Base-by-base conservation (phyloP, 805 yeast species). In the Vanderwaltozyma verrucispora region DNA sequence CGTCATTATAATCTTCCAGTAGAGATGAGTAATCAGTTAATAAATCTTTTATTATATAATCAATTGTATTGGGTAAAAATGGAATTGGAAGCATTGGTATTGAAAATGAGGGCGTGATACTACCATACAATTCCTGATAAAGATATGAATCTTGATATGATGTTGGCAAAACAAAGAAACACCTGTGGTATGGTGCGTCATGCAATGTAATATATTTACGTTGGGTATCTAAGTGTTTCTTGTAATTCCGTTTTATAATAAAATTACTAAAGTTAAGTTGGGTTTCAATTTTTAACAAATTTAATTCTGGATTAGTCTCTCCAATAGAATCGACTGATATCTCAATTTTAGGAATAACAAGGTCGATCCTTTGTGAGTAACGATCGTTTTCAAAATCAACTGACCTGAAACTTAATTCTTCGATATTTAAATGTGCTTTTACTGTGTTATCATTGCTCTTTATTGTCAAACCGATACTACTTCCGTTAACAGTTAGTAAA, bases 111-210 rank as follows among this genome's bases (percentile, higher is more conserved):
- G 87, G 77, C 16, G 65, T 56, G 8, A 81, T 70, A 5, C 72
- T 61, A 0, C 79, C 77, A 43, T 59, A 68, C 1, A 67, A 64
- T 5, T 65, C 64, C n/a, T 65, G 58, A 46, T 78, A 83, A 1
- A 45, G 29, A 16, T 48, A 48, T 0, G 60, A 55, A 34, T 69
- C 71, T 37, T 78, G 70, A 12, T 62, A 60, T 12, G 68, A 66
- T 6, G 67, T 68, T 3, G 72, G 69, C 8, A 89, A 54, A 21
- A 89, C 56, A 53, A 86, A 88, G 0, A 92, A 79, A 16, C 77
- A 65, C 38, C 98, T 62, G 47, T 85, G 92, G 44, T 75, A 86
- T 0, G 95, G 86, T 0, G 83, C 81, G 64, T 92, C 98, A 48
- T 85, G 82, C 6, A 64, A 45, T 15, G 72, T 61, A 2, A 88